Evolutionary conservation across 148 eudicot genomes (phyloP), one percentile per base, ranked within the genome.

Genomic region (Rheum nobile): DNA sequence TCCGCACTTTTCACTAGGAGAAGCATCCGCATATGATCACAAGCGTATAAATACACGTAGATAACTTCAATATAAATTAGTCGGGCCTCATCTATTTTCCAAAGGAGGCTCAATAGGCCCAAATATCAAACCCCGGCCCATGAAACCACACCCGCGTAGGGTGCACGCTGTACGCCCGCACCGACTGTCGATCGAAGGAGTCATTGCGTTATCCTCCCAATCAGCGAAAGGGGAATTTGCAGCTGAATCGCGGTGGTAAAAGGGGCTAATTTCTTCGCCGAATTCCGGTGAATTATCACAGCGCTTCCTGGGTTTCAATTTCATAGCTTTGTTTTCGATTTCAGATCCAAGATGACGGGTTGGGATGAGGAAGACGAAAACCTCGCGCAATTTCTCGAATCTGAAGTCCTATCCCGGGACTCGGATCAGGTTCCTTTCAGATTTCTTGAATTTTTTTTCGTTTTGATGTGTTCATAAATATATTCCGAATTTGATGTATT

Each of bases 301-400:
- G 39, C 8, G 28, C 22, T 55, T 55, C 11, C 31, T 55, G 31
- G 39, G 32, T 31, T 14, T 65, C 70, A 34, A 17, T 65, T 61
- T 34, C 1, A 34, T 65, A 65, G 70, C 70, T 31, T 71, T 71
- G 28, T 41, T 12, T 71, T 26, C 47, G 22, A 2, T 8, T 8
- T 41, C 67, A 48, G 55, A 8, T 24, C 24, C 38, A 52, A 31
- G 17, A 87, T 87, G 91, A 73, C 87, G 8, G 35, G 77, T 47
- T 86, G 85, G 22, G 92, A 91, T 38, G 97, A 90, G 48, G 98
- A 95, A 54, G 97, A 88, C 55, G 96, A 83, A 78, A 67, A 39
- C 77, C 96, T 95, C 47, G 99, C 96, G 38, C 87, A 86, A 13
- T 95, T 88, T 69, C 93, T 95, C 71, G 98, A 94, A 87, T 86